These are phyloP conservation scores for Smithsoniella earleae DNA, from an alignment of 163 green algal species.

Conservation along the genomic window DNA sequence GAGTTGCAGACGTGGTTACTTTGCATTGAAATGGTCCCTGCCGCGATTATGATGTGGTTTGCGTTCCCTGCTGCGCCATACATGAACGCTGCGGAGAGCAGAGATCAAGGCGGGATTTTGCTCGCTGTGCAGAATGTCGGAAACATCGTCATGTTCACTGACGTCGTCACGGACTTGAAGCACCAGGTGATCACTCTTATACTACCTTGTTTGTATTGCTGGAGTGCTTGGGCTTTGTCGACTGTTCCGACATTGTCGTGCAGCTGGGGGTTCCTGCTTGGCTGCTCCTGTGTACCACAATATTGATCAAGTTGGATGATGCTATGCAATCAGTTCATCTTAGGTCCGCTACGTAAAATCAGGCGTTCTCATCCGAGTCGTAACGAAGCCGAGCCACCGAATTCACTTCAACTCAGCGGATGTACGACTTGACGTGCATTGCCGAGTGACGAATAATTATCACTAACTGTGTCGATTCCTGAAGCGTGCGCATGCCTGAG, in stretches of 20 bases:
- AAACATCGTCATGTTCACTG: conserved; percentile 83
- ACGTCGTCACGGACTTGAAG: conserved; percentile 85
- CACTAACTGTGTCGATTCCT: too few species aligned
- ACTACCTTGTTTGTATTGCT: not conserved
- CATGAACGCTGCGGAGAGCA: conserved; percentile 41
- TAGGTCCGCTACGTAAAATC: not conserved
- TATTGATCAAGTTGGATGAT: not conserved
- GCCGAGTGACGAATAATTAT: too few species aligned
- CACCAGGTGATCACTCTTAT: conserved; percentile 51
- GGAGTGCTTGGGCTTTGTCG: not conserved
- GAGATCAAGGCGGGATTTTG: conserved; percentile 26
- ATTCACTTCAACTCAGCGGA: not conserved
- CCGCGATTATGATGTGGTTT: conserved; percentile 67
- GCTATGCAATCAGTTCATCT: not conserved
- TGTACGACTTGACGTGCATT: too few species aligned
- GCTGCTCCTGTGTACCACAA: not conserved
- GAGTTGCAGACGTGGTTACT: conserved; percentile 91
- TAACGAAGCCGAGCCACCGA: not conserved
- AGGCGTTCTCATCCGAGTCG: not conserved
- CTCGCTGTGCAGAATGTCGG: conserved; percentile 52
- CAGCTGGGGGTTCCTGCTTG: not conserved
- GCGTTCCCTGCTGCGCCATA: conserved; percentile 88
- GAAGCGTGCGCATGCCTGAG: too few species aligned
- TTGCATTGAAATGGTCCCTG: conserved; percentile 90
- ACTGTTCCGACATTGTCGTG: not conserved